Evolutionary conservation across 2,329 filamentous ascomycete species (phyloP).

Genomic region (Calonectria multiphialidica): DNA sequence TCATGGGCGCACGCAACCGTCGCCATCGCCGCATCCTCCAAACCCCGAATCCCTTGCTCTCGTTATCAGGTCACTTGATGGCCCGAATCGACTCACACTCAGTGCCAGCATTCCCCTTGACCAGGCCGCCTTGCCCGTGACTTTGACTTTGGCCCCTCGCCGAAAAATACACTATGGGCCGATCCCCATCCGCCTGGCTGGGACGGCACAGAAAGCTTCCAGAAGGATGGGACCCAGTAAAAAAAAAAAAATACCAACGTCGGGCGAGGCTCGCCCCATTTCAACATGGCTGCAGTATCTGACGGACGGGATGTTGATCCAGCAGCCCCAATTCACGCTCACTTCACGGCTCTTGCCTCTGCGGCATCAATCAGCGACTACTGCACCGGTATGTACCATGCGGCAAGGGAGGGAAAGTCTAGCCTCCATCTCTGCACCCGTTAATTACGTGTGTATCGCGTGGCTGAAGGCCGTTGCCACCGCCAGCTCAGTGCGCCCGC

Average conservation of each 20-base stretch:
- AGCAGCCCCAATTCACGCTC: slow-evolving; percentile 1
- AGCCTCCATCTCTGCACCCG: neutral
- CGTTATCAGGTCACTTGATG: slow-evolving; percentile 7
- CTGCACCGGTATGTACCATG: too few species aligned
- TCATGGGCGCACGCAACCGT: neutral
- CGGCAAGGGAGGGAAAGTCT: neutral
- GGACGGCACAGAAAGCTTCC: slow-evolving; percentile 11
- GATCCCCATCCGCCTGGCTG: slow-evolving; percentile 8
- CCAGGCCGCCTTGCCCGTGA: neutral
- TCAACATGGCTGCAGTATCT: neutral
- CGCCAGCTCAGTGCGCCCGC: neutral
- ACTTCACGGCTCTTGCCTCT: neutral
- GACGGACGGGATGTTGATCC: neutral
- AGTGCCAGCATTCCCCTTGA: neutral
- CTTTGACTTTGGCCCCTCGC: neutral
- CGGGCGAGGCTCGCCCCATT: neutral
- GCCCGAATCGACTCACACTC: slow-evolving; percentile 10
- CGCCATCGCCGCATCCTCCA: neutral
- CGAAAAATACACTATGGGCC: neutral
- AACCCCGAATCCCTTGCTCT: neutral
- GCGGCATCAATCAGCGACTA: neutral
- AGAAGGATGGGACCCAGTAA: neutral
- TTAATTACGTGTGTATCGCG: slow-evolving; percentile 2
- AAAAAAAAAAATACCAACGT: neutral
- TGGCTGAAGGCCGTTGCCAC: neutral